Evolutionary conservation across 163 green algal species (phyloP).

Genomic region (Chloroidium sp.): DNA sequence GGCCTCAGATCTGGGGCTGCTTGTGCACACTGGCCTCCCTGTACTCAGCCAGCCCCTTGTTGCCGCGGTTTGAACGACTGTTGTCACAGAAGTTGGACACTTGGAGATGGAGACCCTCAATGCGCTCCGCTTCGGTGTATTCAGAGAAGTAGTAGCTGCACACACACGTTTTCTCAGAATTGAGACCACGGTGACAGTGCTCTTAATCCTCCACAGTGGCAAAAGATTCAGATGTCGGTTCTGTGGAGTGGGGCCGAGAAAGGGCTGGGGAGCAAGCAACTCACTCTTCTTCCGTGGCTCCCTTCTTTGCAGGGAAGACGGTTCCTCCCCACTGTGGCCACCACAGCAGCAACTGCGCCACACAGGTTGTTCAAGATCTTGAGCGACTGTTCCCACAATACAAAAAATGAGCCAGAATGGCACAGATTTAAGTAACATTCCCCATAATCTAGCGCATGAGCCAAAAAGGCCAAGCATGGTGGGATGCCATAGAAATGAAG

Average conservation of each 20-base stretch:
- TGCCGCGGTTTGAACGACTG: not conserved
- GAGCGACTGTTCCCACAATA: no score
- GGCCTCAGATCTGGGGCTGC: no score
- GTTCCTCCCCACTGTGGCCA: conserved; percentile 64
- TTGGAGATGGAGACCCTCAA: conserved; percentile 25
- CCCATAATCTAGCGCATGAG: no score
- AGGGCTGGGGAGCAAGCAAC: no score
- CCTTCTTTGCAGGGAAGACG: conserved; percentile 42
- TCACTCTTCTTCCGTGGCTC: conserved; percentile 68
- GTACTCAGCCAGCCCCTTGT: not conserved
- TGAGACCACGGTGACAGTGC: not conserved
- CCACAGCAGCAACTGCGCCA: no score
- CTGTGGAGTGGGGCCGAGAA: not conserved
- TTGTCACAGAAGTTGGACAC: not conserved
- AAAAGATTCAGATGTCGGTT: no score
- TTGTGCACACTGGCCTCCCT: no score
- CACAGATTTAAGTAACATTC: no score
- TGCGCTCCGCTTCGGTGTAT: conserved; percentile 31
- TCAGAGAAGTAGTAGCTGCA: conserved; percentile 7
- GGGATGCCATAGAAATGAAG: no score
- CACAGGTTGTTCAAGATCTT: no score
- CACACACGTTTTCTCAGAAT: not conserved
- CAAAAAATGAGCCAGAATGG: no score
- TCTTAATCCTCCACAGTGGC: not conserved
- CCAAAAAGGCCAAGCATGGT: no score